These are phyloP conservation scores for Colletotrichum incanum DNA, from an alignment of 2,329 filamentous ascomycete species.

Conservation along the genomic window DNA sequence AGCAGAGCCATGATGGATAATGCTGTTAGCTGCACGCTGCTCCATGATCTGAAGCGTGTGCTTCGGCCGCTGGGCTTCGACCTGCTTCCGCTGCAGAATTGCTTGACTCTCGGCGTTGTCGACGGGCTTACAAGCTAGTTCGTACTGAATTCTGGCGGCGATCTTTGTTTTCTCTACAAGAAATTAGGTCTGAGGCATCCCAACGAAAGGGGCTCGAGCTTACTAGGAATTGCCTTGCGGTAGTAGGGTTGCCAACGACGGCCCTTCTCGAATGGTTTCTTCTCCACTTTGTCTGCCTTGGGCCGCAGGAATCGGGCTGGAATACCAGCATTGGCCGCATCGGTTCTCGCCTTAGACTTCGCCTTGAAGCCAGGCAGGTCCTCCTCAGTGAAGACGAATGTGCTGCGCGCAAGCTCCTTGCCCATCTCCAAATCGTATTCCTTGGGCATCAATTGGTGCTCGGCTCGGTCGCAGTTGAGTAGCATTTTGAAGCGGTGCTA, in stretches of 20 bases:
- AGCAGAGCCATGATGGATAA: slow-evolving; percentile 73
- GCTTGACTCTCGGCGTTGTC: slow-evolving; percentile 58
- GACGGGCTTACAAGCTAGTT: slow-evolving; percentile 69
- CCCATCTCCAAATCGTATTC: slow-evolving; percentile 87
- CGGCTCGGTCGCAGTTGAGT: slow-evolving; percentile 73
- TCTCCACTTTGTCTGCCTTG: slow-evolving; percentile 60
- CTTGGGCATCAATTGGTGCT: slow-evolving; percentile 84
- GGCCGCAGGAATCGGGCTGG: slow-evolving; percentile 69
- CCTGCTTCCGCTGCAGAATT: slow-evolving; percentile 54
- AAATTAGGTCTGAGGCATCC: not conserved
- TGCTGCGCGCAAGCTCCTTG: slow-evolving; percentile 70
- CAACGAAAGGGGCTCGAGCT: slow-evolving; percentile 47
- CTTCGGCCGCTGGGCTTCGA: slow-evolving; percentile 66
- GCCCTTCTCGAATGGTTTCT: slow-evolving; percentile 62
- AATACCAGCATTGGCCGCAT: slow-evolving; percentile 72
- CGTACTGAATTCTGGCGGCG: slow-evolving; percentile 80
- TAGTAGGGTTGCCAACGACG: slow-evolving; percentile 72
- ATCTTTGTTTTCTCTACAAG: slow-evolving; percentile 83
- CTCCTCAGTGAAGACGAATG: slow-evolving; percentile 94
- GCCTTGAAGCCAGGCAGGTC: slow-evolving; percentile 77
- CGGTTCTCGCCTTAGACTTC: slow-evolving; percentile 70
- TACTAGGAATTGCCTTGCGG: slow-evolving; percentile 82
- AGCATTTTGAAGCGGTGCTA: slow-evolving; percentile 74
- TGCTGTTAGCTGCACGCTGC: slow-evolving; percentile 64
- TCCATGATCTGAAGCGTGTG: slow-evolving; percentile 67